Percentiles rank a stretch among this genome's conserved stretches.
Conservation (phyloP, 768 basidiomycete species). For the Suillus cothurnatus region DNA sequence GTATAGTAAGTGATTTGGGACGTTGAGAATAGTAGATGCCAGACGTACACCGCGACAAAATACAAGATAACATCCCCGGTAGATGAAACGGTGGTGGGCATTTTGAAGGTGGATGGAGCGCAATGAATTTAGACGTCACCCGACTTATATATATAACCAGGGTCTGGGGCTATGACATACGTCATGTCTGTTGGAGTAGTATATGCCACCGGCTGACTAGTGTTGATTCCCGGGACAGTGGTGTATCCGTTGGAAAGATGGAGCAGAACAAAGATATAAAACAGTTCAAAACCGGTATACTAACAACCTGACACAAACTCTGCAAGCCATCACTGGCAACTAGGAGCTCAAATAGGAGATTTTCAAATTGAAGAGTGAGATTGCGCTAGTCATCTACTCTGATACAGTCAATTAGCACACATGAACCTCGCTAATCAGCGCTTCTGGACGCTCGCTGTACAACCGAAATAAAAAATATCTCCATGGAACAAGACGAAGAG, state of each 20-base stretch:
- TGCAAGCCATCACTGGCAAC: no score
- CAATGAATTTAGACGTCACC: neutral
- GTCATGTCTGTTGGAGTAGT: neutral
- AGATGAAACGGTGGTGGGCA: conserved; percentile 30
- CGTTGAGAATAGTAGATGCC: neutral
- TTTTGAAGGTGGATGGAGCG: conserved; percentile 3
- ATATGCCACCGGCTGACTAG: neutral
- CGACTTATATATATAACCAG: neutral
- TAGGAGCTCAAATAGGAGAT: no score
- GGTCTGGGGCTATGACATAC: neutral
- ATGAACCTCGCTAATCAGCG: no score
- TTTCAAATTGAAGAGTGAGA: no score
- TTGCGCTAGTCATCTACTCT: no score
- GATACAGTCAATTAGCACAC: no score
- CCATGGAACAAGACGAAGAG: no score
- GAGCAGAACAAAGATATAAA: no score
- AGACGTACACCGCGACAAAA: conserved; percentile 33
- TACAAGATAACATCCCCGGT: conserved; percentile 40
- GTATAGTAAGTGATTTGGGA: neutral
- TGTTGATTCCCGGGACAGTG: no score
- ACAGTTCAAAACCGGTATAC: no score
- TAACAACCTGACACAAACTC: no score
- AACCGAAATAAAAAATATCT: neutral
- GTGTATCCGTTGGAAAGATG: neutral
- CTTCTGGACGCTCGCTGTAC: neutral